phyloP scores from a whole-genome alignment of 2,329 filamentous ascomycete genomes.

The Nothopassalora personata region DNA sequence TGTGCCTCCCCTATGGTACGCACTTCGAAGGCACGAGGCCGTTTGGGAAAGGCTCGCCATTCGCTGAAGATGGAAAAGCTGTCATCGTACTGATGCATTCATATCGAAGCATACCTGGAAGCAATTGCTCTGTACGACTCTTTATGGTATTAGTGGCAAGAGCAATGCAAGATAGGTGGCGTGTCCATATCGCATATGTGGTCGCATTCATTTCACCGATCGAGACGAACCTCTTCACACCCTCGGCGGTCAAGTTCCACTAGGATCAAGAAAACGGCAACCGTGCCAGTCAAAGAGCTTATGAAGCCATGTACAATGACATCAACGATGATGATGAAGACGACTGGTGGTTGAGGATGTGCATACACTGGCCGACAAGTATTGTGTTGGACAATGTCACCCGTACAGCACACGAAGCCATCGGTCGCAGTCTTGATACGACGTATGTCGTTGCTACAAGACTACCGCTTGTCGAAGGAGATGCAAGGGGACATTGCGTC shows the following conservation, averaged over 20 bases:
- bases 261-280: background rate
- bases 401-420: background rate
- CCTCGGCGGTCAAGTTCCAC: background rate
- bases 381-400: background rate
- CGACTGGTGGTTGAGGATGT: background rate
- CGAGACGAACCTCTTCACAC: conserved; percentile 1
- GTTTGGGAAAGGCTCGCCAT: no score
- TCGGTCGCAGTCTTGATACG: background rate
- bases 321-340: conserved; percentile 1
- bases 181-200: conserved; percentile 34
- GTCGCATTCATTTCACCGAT: conserved; percentile 29
- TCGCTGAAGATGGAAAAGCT: conserved; percentile 2
- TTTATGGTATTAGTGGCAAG: conserved; percentile 25
- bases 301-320: background rate
- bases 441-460: conserved; percentile 1
- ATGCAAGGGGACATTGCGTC: no score
- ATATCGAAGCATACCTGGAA: conserved; percentile 34
- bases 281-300: background rate
- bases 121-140: conserved; percentile 32
- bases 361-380: background rate
- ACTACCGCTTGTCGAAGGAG: background rate
- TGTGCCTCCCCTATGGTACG: no score
- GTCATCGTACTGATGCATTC: conserved; percentile 33
- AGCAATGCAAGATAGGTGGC: conserved; percentile 29
- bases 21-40: no score